These are phyloP conservation scores for Ramaria rubella DNA, from an alignment of 768 basidiomycete genomes.

Conservation along the genomic window DNA sequence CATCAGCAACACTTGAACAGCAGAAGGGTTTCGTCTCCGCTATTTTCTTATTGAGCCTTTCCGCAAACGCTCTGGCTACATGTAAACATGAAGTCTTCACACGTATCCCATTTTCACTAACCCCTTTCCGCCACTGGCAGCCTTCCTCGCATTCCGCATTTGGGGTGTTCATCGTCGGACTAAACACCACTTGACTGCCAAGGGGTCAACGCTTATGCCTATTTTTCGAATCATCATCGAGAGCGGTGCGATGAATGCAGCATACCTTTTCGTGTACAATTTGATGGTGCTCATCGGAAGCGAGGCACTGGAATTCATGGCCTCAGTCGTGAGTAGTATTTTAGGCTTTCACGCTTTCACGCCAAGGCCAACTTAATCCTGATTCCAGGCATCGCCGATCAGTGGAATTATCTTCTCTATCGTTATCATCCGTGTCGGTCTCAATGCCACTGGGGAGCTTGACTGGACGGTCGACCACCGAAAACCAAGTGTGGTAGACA, in stretches of 20 bases:
- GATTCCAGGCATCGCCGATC: background rate
- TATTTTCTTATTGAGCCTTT: background rate
- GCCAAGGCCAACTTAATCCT: background rate
- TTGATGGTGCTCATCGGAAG: slow-evolving; percentile 11
- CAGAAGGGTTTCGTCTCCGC: background rate
- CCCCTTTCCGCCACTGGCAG: background rate
- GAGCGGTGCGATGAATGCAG: slow-evolving; percentile 15
- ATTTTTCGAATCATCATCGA: slow-evolving; percentile 14
- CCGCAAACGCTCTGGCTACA: background rate
- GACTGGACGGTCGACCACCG: background rate
- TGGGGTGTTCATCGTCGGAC: slow-evolving; percentile 10
- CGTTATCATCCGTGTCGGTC: background rate
- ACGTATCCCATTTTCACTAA: no score
- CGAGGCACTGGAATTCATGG: slow-evolving; percentile 13
- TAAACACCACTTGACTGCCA: background rate
- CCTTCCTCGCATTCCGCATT: slow-evolving; percentile 12
- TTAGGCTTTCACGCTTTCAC: background rate
- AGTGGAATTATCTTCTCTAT: background rate
- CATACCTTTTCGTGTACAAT: slow-evolving; percentile 14
- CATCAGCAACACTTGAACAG: background rate
- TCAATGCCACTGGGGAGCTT: background rate
- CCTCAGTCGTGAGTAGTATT: slow-evolving; percentile 11
- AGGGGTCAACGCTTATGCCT: slow-evolving; percentile 1
- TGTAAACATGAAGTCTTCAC: background rate
- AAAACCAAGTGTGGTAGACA: no score